Conservation (phyloP, 1,284 basidiomycete genomes). For the Phenoliferia sp. region DNA sequence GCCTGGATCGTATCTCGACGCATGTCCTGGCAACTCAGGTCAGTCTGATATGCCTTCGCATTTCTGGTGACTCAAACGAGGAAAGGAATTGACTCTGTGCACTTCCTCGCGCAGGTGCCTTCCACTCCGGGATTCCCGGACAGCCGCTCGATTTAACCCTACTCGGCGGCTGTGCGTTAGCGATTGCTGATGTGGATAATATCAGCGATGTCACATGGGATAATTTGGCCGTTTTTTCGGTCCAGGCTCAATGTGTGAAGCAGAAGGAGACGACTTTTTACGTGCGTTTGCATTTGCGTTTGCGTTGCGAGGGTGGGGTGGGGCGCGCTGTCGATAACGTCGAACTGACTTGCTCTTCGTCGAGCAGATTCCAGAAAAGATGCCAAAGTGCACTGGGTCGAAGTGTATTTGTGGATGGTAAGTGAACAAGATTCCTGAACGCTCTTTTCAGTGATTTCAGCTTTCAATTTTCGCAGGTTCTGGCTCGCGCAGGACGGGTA, state of each 20-base stretch:
- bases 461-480: neutral
- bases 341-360: neutral
- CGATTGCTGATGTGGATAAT: conserved; percentile 28
- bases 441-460: neutral
- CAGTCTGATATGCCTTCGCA: neutral
- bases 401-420: conserved; percentile 26
- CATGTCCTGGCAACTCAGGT: conserved; percentile 24
- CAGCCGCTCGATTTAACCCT: conserved; percentile 15
- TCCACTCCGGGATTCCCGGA: conserved; percentile 20
- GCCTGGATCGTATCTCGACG: conserved; percentile 7
- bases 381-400: conserved; percentile 24
- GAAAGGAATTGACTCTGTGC: too few relatives aligned
- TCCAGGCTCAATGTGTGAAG: conserved; percentile 22
- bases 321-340: neutral
- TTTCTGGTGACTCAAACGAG: neutral
- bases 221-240: conserved; percentile 30
- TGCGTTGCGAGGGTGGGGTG: neutral
- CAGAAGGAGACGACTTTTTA: conserved; percentile 22
- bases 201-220: conserved; percentile 26
- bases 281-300: conserved; percentile 1
- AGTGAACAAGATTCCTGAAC: too few relatives aligned
- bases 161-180: conserved; percentile 29
- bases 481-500: neutral
- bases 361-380: conserved; percentile 15
- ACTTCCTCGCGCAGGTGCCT: neutral